Conservation (phyloP, 257 asterid genomes). For the Ligustrum vulgare region DNA sequence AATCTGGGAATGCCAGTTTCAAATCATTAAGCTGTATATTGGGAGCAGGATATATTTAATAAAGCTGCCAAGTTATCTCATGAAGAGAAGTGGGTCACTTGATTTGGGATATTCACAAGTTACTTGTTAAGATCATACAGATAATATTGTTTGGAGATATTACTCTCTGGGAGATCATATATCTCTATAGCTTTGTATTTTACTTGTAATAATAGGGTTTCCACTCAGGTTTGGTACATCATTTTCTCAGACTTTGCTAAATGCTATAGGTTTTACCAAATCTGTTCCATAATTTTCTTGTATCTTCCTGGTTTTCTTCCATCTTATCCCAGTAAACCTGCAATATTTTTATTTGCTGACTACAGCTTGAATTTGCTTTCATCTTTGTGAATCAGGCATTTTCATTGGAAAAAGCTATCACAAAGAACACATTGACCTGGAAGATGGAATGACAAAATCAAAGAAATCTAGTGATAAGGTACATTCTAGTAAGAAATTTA, state of each 20-base stretch:
- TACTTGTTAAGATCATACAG: not conserved
- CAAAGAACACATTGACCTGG: constrained; percentile 29
- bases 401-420: constrained; percentile 42
- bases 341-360: constrained; percentile 10
- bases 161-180: not conserved
- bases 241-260: constrained; percentile 7
- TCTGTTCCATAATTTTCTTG: not conserved
- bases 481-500: constrained; percentile 11
- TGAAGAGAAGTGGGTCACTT: not conserved
- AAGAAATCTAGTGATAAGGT: constrained; percentile 45
- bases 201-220: constrained; percentile 1
- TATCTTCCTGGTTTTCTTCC: constrained; percentile 11
- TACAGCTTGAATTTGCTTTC: constrained; percentile 12
- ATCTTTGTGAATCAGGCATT: constrained; percentile 44
- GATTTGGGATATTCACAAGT: not conserved
- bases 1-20: not conserved
- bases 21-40: not conserved
- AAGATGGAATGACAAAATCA: constrained; percentile 27
- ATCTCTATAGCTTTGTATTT: not conserved
- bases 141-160: not conserved
- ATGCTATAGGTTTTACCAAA: not conserved
- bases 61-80: not conserved
- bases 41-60: not conserved
- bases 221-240: not conserved
- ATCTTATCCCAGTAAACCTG: not conserved